phyloP scores from a whole-genome alignment of 1,284 basidiomycete genomes.

The Moniliella sp. region DNA sequence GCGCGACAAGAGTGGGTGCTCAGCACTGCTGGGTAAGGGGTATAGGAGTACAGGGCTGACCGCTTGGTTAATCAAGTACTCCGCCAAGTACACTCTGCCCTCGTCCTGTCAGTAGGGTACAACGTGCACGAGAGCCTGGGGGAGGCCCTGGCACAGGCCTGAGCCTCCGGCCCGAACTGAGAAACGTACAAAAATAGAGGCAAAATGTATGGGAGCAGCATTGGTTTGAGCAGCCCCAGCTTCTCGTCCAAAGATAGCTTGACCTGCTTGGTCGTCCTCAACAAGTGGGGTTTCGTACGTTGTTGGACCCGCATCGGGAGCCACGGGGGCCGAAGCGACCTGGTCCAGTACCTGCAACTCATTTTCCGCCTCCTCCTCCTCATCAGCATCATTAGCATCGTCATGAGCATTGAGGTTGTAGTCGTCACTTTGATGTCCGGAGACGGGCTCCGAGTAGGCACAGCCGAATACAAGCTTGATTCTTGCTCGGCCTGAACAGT shows the following conservation, averaged over 20 bases:
- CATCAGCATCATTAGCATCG: too few species aligned
- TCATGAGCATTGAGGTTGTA: too few species aligned
- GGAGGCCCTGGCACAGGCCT: too few species aligned
- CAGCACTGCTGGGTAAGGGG: conserved; percentile 49
- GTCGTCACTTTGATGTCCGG: background rate
- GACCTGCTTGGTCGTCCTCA: conserved; percentile 1
- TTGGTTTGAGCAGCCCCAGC: conserved; percentile 18
- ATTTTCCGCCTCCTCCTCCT: conserved; percentile 1
- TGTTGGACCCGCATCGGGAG: too few species aligned
- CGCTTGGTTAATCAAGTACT: conserved; percentile 33
- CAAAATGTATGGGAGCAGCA: conserved; percentile 24
- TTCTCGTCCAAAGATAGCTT: conserved; percentile 17
- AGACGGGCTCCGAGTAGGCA: conserved; percentile 1
- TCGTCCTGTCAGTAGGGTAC: too few species aligned
- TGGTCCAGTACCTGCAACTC: background rate
- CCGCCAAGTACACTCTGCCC: conserved; percentile 29
- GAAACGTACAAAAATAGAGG: conserved; percentile 24
- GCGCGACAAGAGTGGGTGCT: conserved; percentile 46
- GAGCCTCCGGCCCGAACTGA: too few species aligned
- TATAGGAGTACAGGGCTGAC: conserved; percentile 47
- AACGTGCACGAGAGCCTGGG: too few species aligned
- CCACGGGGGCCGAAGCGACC: too few species aligned
- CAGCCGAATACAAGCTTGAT: conserved; percentile 1
- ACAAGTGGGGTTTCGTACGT: background rate
- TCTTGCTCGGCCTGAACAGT: conserved; percentile 2